phyloP scores from a whole-genome alignment of 129 eudicot genomes.

The Ambrosia artemisiifolia region DNA sequence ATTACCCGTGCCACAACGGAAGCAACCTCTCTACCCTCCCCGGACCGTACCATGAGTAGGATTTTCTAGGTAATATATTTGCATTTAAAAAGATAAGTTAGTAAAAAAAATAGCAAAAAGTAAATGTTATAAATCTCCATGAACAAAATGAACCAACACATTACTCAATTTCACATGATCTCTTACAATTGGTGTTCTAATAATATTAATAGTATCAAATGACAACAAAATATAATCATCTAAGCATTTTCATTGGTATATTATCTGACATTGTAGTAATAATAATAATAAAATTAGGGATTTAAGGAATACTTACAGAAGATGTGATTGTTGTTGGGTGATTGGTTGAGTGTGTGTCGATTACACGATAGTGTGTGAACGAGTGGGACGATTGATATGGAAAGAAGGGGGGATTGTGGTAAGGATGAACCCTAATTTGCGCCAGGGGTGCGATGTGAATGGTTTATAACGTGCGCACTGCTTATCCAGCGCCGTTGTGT shows the following conservation, averaged over 20 bases:
- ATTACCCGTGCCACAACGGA: too few relatives aligned
- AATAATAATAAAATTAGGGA: constrained; percentile 8
- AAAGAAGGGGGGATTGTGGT: not conserved
- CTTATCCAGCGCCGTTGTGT: constrained; percentile 63
- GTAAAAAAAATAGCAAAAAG: not conserved
- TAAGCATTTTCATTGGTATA: not conserved
- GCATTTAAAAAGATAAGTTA: not conserved
- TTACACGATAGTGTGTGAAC: not conserved
- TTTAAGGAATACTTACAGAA: constrained; percentile 38
- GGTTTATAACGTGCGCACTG: constrained; percentile 60
- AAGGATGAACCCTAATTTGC: constrained; percentile 79
- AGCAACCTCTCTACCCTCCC: too few relatives aligned
- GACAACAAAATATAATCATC: not conserved
- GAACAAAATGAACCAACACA: not conserved
- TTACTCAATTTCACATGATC: constrained; percentile 20
- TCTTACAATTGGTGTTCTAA: constrained; percentile 4
- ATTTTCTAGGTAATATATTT: not conserved
- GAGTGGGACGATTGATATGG: not conserved
- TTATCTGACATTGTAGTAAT: constrained; percentile 17
- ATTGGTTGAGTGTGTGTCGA: constrained; percentile 9
- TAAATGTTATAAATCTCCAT: not conserved
- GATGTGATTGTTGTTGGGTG: constrained; percentile 5
- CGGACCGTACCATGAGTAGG: too few relatives aligned
- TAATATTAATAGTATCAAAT: constrained; percentile 1
- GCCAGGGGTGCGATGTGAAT: constrained; percentile 52